phyloP scores from a whole-genome alignment of 805 yeast species.

The Pichia exigua region DNA sequence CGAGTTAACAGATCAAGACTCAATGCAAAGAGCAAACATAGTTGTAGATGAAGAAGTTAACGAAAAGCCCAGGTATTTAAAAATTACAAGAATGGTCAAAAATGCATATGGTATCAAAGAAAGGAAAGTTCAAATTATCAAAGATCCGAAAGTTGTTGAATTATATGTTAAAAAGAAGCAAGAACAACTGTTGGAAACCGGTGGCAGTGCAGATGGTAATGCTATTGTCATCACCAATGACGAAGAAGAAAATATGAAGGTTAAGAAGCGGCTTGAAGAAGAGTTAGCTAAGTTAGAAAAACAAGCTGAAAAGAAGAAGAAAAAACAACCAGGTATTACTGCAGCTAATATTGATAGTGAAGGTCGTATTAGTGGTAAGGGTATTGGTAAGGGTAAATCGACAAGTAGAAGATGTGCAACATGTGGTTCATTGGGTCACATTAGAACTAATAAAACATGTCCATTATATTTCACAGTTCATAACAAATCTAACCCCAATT shows the following conservation, averaged over 20 bases:
- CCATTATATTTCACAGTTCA: conserved; percentile 62
- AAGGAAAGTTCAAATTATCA: conserved; percentile 66
- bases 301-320: conserved; percentile 48
- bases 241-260: conserved; percentile 71
- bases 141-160: conserved; percentile 79
- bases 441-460: conserved; percentile 84
- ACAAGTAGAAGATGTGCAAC: conserved; percentile 83
- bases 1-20: conserved; percentile 26
- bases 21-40: conserved; percentile 29
- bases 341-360: conserved; percentile 30
- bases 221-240: conserved; percentile 66
- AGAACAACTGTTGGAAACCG: conserved; percentile 30
- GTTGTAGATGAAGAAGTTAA: conserved; percentile 26
- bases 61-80: conserved; percentile 32
- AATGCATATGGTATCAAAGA: conserved; percentile 85
- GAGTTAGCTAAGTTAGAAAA: conserved; percentile 78
- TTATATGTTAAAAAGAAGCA: conserved; percentile 63
- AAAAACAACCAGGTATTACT: conserved; percentile 25
- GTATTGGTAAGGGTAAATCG: conserved; percentile 64
- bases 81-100: conserved; percentile 69
- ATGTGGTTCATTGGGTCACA: conserved; percentile 94
- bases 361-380: conserved; percentile 48
- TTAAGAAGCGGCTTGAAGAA: conserved; percentile 70
- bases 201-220: conserved; percentile 58
- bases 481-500: conserved; percentile 30